phyloP scores from a whole-genome alignment of 371 early-diverging fungal species.

The Nematocida minor region DNA sequence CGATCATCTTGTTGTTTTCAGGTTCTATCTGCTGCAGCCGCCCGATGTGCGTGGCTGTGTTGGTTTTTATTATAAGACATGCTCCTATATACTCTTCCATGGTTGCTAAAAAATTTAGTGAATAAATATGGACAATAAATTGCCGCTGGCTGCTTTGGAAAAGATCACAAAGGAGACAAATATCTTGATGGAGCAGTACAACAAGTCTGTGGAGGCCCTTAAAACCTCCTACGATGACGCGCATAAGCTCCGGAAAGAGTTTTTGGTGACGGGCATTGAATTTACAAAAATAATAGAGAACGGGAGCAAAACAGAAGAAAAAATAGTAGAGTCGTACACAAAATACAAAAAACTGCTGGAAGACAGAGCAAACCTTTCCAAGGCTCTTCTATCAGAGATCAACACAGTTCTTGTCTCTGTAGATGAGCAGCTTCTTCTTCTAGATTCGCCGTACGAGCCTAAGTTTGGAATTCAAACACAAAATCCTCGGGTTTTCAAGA shows the following conservation, averaged over 20 bases:
- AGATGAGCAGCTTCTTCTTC: slow-evolving; percentile 38
- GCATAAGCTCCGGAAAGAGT: background rate
- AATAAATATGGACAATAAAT: slow-evolving; percentile 38
- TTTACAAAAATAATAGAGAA: slow-evolving; percentile 32
- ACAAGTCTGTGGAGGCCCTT: slow-evolving; percentile 9
- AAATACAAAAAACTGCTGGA: slow-evolving; percentile 34
- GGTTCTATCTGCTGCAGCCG: slow-evolving; percentile 33
- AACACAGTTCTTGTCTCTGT: slow-evolving; percentile 13
- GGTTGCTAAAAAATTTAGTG: slow-evolving; percentile 25
- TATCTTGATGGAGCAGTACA: slow-evolving; percentile 17
- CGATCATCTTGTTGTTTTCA: slow-evolving; percentile 1
- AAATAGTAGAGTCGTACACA: background rate
- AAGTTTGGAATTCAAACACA: slow-evolving; percentile 52
- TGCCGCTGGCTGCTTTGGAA: slow-evolving; percentile 13
- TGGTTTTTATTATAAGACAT: slow-evolving; percentile 46
- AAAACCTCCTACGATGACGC: slow-evolving; percentile 11
- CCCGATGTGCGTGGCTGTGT: slow-evolving; percentile 17
- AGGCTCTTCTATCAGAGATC: background rate
- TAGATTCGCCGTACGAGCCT: slow-evolving; percentile 46
- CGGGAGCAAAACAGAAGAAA: slow-evolving; percentile 24
- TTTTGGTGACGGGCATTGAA: slow-evolving; percentile 38
- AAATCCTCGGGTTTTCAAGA: slow-evolving; percentile 48
- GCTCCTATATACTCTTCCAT: slow-evolving; percentile 54
- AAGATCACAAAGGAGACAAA: slow-evolving; percentile 2
- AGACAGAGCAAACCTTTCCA: slow-evolving; percentile 13